Conservation (phyloP, 805 yeast species). For the Candida bentonensis region DNA sequence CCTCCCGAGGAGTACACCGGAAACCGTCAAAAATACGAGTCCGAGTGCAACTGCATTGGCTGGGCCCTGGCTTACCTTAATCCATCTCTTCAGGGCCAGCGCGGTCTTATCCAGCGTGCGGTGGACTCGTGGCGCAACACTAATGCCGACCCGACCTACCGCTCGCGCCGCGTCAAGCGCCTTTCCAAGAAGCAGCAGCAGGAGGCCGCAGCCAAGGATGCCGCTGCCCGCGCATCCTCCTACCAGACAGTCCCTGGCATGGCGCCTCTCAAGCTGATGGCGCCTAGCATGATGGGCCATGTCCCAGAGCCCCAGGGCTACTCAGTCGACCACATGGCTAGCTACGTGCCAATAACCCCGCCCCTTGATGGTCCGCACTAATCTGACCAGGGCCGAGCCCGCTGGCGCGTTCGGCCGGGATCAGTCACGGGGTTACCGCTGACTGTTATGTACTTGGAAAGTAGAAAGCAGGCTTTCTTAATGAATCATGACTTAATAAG, state of each 20-base stretch:
- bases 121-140: slow-evolving; percentile 40
- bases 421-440: no score
- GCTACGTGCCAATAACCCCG: slow-evolving; percentile 1
- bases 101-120: slow-evolving; percentile 37
- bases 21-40: slow-evolving; percentile 32
- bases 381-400: no score
- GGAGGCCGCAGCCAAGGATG: slow-evolving; percentile 3
- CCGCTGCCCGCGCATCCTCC: not conserved
- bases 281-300: slow-evolving; percentile 1
- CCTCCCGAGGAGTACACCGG: slow-evolving; percentile 30
- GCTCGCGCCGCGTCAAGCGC: slow-evolving; percentile 31
- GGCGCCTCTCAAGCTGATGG: not conserved
- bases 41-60: slow-evolving; percentile 34
- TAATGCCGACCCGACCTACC: slow-evolving; percentile 25
- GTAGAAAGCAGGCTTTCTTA: slow-evolving; percentile 1
- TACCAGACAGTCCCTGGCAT: not conserved
- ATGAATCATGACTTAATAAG: slow-evolving; percentile 7
- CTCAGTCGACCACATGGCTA: slow-evolving; percentile 1
- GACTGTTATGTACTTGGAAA: not conserved
- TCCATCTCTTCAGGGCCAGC: slow-evolving; percentile 27
- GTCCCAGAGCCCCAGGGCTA: not conserved
- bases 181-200: slow-evolving; percentile 9
- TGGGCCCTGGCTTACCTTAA: slow-evolving; percentile 33
- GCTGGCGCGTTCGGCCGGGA: no score
- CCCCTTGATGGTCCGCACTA: not conserved